Percentiles rank a stretch among this genome's conserved stretches.
Conservation (phyloP, 306 rosid genomes). For the Vigna nakashimae region DNA sequence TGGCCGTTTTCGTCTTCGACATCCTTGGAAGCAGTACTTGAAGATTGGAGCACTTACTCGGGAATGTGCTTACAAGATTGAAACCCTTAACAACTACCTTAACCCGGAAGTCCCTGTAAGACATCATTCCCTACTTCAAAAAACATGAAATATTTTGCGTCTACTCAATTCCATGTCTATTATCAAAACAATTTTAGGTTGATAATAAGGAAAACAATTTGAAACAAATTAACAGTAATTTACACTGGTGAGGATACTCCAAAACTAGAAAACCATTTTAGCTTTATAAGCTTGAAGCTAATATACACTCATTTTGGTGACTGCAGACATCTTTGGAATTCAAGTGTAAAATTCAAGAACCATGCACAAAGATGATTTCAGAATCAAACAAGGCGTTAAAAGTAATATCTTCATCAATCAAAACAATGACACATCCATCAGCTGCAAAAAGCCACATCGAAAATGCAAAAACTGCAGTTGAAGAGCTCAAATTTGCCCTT, state of each 20-base stretch:
- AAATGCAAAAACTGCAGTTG: slow-evolving; percentile 57
- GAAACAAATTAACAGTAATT: background rate
- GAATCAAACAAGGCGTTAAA: slow-evolving; percentile 73
- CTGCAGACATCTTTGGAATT: slow-evolving; percentile 61
- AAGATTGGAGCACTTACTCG: slow-evolving; percentile 75
- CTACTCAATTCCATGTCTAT: background rate
- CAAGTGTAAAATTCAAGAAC: slow-evolving; percentile 52
- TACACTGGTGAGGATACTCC: background rate
- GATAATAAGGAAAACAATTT: background rate
- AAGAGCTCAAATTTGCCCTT: slow-evolving; percentile 65
- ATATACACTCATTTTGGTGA: background rate
- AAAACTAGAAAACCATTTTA: background rate
- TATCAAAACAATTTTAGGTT: background rate
- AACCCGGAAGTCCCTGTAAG: slow-evolving; percentile 62
- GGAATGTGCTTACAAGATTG: slow-evolving; percentile 80
- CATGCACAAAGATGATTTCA: slow-evolving; percentile 68
- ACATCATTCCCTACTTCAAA: slow-evolving; percentile 1
- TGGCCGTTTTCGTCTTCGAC: slow-evolving; percentile 73
- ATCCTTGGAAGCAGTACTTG: slow-evolving; percentile 91
- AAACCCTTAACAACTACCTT: slow-evolving; percentile 65
- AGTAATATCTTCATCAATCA: slow-evolving; percentile 60
- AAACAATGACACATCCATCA: slow-evolving; percentile 66
- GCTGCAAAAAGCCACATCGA: slow-evolving; percentile 57
- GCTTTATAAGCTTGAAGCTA: background rate
- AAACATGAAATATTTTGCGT: background rate